Evolutionary conservation across 179 eudicot genomes (phyloP).

Genomic region (Kewa caespitosa): DNA sequence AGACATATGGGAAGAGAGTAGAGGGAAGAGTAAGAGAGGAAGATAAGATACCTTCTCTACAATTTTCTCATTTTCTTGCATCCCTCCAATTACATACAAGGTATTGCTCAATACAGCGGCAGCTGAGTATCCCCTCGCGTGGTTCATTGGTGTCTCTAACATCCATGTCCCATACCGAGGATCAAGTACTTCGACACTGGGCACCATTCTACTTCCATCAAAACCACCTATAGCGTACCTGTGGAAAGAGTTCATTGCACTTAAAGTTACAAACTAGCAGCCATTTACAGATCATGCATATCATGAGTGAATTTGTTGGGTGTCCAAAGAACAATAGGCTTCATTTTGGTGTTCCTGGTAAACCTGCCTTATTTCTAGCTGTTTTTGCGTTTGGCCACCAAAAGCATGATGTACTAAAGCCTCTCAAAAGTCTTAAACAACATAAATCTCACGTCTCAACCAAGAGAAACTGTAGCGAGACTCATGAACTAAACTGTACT

Average conservation of each 20-base stretch:
- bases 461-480: too few relatives aligned
- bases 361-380: background rate
- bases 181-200: slow-evolving; percentile 47
- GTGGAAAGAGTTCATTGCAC: slow-evolving; percentile 7
- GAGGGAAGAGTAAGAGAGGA: slow-evolving; percentile 1
- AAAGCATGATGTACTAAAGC: background rate
- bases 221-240: slow-evolving; percentile 51
- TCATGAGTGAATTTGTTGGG: background rate
- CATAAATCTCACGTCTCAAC: background rate
- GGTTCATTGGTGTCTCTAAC: slow-evolving; percentile 36
- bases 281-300: background rate
- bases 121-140: slow-evolving; percentile 32
- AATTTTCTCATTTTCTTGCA: slow-evolving; percentile 20
- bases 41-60: slow-evolving; percentile 28
- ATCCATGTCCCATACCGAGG: slow-evolving; percentile 43
- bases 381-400: background rate
- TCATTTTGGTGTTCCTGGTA: background rate
- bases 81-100: slow-evolving; percentile 39
- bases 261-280: background rate
- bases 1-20: background rate
- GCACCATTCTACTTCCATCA: slow-evolving; percentile 36
- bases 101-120: slow-evolving; percentile 26
- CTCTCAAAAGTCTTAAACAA: background rate
- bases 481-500: too few relatives aligned
- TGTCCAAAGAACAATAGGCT: background rate